Base-by-base conservation (phyloP, 2,329 filamentous ascomycete species). In the Aureobasidium musti region DNA sequence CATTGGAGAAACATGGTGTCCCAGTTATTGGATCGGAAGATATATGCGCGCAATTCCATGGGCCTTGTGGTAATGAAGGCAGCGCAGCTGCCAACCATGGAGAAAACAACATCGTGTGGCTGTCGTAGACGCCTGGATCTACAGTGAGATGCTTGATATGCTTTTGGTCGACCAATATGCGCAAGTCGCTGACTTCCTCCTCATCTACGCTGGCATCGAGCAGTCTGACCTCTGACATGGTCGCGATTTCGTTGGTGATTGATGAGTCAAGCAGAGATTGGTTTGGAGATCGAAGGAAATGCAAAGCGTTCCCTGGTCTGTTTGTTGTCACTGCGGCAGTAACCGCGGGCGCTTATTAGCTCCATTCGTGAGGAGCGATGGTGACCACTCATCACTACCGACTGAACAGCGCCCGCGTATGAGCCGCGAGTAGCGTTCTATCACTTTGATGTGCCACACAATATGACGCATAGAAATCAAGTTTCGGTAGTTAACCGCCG, bases 91-190 rank as follows among this genome's bases (percentile, higher is more conserved):
- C 68, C 30, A 80, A 69, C 11, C 69, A 63, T 14, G 77, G 77
- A 10, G 69, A 74, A 59, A 76, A 79, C 21, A 72, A 73, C 64
- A 77, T 71, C 63, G 79, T 75, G 41, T 76, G 73, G 21, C 65
- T 65, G 33, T 73, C 71, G 54, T 76, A 74, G 3, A 77, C 63
- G 59, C 77, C 75, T 13, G 74, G 68, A 10, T 77, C 77, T 33
- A 81, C 73, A 14, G 74, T 78, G 37, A 81, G 70, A 67, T 81
- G 81, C 71, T 80, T 81, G 72, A 81, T 72, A 63, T 74, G 66
- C 26, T 72, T 73, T 28, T 69, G 70, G 67, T 78, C 72, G 37
- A 80, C 73, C 1, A 80, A 73, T 59, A 80, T 73, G 53, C 79
- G 77, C 64, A 77, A 78, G 56, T 79, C 74, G 71, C 77, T 76